Base-by-base conservation (phyloP, 208 protist genomes). In the Angomonas deanei region DNA sequence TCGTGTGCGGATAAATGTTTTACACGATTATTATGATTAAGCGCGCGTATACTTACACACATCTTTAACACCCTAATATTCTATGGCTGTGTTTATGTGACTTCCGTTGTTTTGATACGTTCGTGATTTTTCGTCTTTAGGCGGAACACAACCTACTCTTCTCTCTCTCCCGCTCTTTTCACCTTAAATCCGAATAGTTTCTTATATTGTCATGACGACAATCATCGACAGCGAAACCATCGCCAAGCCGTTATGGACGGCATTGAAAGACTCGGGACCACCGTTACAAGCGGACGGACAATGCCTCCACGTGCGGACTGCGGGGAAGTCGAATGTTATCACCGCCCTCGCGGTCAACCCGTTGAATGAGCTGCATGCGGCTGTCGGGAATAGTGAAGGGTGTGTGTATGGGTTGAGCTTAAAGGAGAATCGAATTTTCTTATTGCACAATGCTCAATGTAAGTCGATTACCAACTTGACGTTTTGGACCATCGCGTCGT, bases 381-480 rank as follows among this genome's bases (percentile, higher is more conserved):
- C 59, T 24, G n/a, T 88, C 11, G 82, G 66, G 11, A 80, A 68
- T 2, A 61, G 47, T 10, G 48, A 68, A 1, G 78, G 82, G 17
- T 33, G 32, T 13, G 60, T 82, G 2, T 88, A 76, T 38, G 77
- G 78, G 2, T 39, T 82, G 0, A 77, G 66, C 26, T 48, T 84
- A 13, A 58, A 73, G n/a, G 78, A 82, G 31, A 82, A 81, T 47
- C 58, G 68, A 13, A 46, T 84, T 0, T 82, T 84, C 19, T 53
- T 84, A 1, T 50, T 82, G 0, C 68, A 57, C 0, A 60, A 84
- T 28, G 33, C 74, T 5, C 62, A 61, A 6, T 23, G 38, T 10
- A 23, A 48, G 31, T 48, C 57, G 11, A 28, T 84, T 10, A 71
- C 68, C 10, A 63, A 62, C 33, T 64, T 76, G 31, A 62, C 61